Conservation (phyloP, 2,329 filamentous ascomycete species). For the Magnaporthales sp. region DNA sequence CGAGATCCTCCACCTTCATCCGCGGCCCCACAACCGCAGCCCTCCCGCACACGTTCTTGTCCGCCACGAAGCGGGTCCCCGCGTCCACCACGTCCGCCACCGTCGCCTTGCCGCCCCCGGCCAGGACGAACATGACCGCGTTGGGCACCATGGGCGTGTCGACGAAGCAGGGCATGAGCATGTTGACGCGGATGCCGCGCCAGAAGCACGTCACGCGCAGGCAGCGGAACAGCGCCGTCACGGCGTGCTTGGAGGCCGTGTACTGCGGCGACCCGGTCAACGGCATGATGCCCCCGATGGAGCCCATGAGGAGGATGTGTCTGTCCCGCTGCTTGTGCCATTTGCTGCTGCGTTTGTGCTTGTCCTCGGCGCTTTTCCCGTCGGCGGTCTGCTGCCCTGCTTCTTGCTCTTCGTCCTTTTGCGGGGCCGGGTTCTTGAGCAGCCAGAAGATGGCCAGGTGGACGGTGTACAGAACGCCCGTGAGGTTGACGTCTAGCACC, state of each 20-base stretch:
- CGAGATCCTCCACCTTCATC: conserved; percentile 29
- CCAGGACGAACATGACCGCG: conserved; percentile 40
- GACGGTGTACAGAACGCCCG: conserved; percentile 53
- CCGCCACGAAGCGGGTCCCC: conserved; percentile 50
- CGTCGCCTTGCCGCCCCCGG: conserved; percentile 48
- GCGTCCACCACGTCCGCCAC: conserved; percentile 54
- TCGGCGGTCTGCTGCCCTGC: conserved; percentile 11
- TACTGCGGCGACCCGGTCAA: conserved; percentile 41
- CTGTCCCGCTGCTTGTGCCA: conserved; percentile 33
- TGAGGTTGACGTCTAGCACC: conserved; percentile 53
- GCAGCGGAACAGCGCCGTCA: conserved; percentile 53
- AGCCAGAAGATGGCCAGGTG: conserved; percentile 55
- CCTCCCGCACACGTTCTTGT: conserved; percentile 46
- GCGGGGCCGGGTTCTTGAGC: conserved; percentile 28
- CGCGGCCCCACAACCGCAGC: conserved; percentile 49
- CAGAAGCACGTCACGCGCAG: conserved; percentile 39
- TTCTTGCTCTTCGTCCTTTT: conserved; percentile 17
- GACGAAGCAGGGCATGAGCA: conserved; percentile 57
- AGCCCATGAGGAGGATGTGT: conserved; percentile 53
- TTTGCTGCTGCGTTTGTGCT: not conserved
- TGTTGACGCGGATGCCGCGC: conserved; percentile 51
- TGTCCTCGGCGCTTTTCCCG: conserved; percentile 5
- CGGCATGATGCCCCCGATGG: conserved; percentile 42
- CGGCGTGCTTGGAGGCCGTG: conserved; percentile 53
- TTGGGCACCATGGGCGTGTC: conserved; percentile 46